Conservation (phyloP, 2,329 filamentous ascomycete species). For the Escovopsis sp. region DNA sequence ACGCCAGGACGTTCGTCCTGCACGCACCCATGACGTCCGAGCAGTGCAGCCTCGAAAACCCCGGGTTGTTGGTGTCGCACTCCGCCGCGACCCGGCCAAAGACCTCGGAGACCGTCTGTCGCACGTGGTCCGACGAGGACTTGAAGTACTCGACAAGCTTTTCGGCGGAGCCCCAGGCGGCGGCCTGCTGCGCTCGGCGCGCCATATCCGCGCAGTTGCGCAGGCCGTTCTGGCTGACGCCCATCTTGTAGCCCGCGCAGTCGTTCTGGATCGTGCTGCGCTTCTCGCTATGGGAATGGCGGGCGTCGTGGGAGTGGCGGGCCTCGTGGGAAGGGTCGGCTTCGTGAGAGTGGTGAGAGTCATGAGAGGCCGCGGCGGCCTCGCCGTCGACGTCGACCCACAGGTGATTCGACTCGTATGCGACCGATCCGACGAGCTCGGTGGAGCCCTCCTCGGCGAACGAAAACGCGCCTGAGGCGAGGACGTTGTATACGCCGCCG, state of each 20-base stretch:
- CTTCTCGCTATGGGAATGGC: slow-evolving; percentile 32
- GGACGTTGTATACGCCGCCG: slow-evolving; percentile 41
- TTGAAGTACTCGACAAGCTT: slow-evolving; percentile 52
- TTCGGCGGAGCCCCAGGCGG: slow-evolving; percentile 30
- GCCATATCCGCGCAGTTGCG: slow-evolving; percentile 40
- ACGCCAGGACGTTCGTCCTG: slow-evolving; percentile 38
- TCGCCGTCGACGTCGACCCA: slow-evolving; percentile 41
- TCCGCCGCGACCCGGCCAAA: slow-evolving; percentile 37
- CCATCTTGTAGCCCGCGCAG: slow-evolving; percentile 35
- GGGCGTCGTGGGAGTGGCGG: slow-evolving; percentile 34
- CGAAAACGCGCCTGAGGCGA: slow-evolving; percentile 40
- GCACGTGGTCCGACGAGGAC: slow-evolving; percentile 29
- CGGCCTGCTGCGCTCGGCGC: slow-evolving; percentile 34
- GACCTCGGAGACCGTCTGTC: slow-evolving; percentile 36
- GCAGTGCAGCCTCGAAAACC: slow-evolving; percentile 42
- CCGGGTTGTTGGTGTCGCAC: slow-evolving; percentile 34
- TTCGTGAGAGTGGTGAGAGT: slow-evolving; percentile 23
- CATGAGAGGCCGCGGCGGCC: slow-evolving; percentile 34
- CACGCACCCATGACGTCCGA: slow-evolving; percentile 41
- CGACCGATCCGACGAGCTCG: slow-evolving; percentile 37
- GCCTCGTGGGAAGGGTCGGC: slow-evolving; percentile 25
- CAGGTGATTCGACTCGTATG: slow-evolving; percentile 45
- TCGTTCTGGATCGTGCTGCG: slow-evolving; percentile 37
- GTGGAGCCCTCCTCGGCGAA: slow-evolving; percentile 37
- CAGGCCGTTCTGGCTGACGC: slow-evolving; percentile 34